Evolutionary conservation across 2,329 filamentous ascomycete genomes (phyloP), one percentile per base, ranked within the genome.

Genomic region (Aquanectria penicillioides): DNA sequence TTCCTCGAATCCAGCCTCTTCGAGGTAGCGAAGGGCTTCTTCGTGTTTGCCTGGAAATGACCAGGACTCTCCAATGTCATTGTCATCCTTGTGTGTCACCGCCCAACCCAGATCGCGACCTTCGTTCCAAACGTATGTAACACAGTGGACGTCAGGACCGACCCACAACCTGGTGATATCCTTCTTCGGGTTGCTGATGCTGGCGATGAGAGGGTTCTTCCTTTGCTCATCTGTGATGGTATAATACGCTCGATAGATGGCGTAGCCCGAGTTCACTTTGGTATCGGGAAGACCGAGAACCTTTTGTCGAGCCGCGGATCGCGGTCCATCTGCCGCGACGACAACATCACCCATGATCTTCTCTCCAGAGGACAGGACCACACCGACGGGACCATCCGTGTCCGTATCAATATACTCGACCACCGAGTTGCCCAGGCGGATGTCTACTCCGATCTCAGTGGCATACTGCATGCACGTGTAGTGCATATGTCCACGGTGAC

Each of bases 51-150:
- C 72, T 4, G 74, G 73, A 34, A 77, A 74, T 8, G 71, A 74
- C 75, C 74, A 79, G 11, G 75, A 75, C 57, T 80, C 75, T 38
- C 77, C 71, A 48, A 80, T 77, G 51, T 80, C 75, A 12, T 68
- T 70, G 25, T 76, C 73, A 37, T 78, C 78, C 53, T 60, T 38
- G 34, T 51, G 47, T 2, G 34, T 51, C 6, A 51, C 10, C 8
- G 29, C 47, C 47, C 47, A 51, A 13, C 23, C 47, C 13, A 51
- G 4, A 8, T 51, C 36, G 8, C 17, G 18, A 15, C 34, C 47
- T 9, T 51, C 15, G 34, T 41, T 41, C 47, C 47, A 51, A 8
- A 23, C 22, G 12, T 40, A 51, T 8, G 31, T 23, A 9, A 51
- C 8, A 15, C 15, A 29, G 17, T 38, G 34, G 5, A 51, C 15